Percentiles rank a stretch among this genome's conserved stretches.
Evolutionary conservation across 2,329 filamentous ascomycete species (phyloP).

Genomic region (Nigrospora oryzae): DNA sequence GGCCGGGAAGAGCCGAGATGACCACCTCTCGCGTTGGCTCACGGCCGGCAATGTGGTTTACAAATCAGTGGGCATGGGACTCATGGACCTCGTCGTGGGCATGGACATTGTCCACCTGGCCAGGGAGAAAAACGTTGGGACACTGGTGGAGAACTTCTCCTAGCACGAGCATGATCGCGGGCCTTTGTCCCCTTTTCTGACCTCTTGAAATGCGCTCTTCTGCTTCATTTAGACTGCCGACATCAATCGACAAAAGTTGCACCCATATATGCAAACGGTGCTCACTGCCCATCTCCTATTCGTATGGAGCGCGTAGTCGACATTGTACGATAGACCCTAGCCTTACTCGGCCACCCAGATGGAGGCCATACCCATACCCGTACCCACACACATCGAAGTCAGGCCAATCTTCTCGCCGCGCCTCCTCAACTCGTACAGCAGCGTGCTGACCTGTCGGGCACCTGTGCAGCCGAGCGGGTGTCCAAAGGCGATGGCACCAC

Average conservation of each 20-base stretch:
- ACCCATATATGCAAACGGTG: too few species aligned
- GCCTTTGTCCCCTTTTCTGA: conserved; percentile 8
- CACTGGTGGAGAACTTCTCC: conserved; percentile 42
- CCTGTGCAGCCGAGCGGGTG: conserved; percentile 94
- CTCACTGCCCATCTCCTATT: background rate
- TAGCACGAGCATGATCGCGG: conserved; percentile 8
- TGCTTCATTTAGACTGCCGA: too few species aligned
- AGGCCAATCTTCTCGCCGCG: conserved; percentile 80
- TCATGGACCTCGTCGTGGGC: conserved; percentile 60
- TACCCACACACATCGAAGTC: conserved; percentile 94
- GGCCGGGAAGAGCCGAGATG: conserved; percentile 29
- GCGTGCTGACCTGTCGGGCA: conserved; percentile 83
- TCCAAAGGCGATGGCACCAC: conserved; percentile 90
- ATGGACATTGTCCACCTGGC: conserved; percentile 49
- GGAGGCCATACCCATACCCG: conserved; percentile 95
- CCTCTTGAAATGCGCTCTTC: too few species aligned
- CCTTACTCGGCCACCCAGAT: conserved; percentile 88
- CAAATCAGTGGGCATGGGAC: conserved; percentile 57
- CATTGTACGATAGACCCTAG: background rate
- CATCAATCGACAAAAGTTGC: too few species aligned
- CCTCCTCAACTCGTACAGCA: conserved; percentile 82
- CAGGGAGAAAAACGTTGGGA: conserved; percentile 44
- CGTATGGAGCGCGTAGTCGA: background rate
- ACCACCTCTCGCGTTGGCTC: conserved; percentile 47
- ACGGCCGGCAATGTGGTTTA: conserved; percentile 58